Base-by-base conservation (phyloP, 768 basidiomycete genomes). In the Psilocybe sp. region DNA sequence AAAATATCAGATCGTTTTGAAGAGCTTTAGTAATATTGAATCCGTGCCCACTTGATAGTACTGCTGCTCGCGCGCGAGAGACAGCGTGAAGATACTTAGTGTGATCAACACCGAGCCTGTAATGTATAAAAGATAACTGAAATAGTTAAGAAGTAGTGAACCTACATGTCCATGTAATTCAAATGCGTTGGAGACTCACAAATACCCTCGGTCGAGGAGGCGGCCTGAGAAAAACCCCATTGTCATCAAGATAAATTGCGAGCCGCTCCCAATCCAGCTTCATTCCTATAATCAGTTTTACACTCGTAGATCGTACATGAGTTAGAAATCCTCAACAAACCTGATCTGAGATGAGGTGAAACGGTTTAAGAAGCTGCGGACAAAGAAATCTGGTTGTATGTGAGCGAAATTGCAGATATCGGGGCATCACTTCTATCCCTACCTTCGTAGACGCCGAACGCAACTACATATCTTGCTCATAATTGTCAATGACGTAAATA, bases 261-360 rank as follows among this genome's bases (percentile, higher is more conserved):
- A 32, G n/a, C 32, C 19, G 31, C 47, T 49, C 4, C 47, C 47
- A 13, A 49, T 49, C 47, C 47, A 49, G 31, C 47, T 49, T 23
- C 5, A 35, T 20, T 32, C 9, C 20, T 1, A 11, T 47, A 8
- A 28, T 13, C 46, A 28, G 7, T 4, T 28, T 28, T 28, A n/a
- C 23, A 28, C 23, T 28, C n/a, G n/a, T n/a, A n/a, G n/a, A 28
- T 28, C 23, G 23, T 28, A 7, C 3, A 28, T 28, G 7, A 28
- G 23, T 7, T 28, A 28, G 23, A 28, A 28, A 28, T 4, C 7
- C 23, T 28, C 7, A 28, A 28, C n/a, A 0, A 28, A 49, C 47
- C 39, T 40, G 3, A 49, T 41, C 23, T 40, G 39, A 33, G 47
- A 49, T 3, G 47, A 41, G 9, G 40, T 28, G 12, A 40, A 40